Evolutionary conservation across 495 filamentous ascomycete species (phyloP).

Genomic region (Aspergillus ellipticus): DNA sequence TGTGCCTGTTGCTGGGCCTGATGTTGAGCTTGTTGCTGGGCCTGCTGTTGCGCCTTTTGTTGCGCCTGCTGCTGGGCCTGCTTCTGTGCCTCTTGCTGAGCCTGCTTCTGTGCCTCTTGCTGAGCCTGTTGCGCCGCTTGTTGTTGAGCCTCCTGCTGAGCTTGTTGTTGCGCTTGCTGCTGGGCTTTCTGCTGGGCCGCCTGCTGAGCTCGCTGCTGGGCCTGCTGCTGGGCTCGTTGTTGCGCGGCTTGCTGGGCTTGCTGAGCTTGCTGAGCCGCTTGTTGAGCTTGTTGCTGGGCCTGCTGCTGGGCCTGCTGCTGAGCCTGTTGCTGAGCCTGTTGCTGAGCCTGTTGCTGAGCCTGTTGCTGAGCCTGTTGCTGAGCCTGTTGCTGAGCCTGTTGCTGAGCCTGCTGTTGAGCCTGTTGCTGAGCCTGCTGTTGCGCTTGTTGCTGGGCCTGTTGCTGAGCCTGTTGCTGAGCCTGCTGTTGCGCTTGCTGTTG

Average conservation of each 20-base stretch:
- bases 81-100: not conserved
- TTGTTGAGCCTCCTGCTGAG: not conserved
- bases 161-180: not conserved
- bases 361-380: not conserved
- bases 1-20: conserved; percentile 13
- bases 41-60: conserved; percentile 21
- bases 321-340: not conserved
- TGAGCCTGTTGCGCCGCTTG: not conserved
- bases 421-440: not conserved
- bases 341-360: not conserved
- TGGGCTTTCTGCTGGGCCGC: not conserved
- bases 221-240: not conserved
- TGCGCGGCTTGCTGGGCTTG: not conserved
- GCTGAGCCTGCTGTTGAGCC: not conserved
- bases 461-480: not conserved
- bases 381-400: not conserved
- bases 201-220: not conserved
- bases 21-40: conserved; percentile 26
- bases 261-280: not conserved
- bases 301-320: not conserved
- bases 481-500: conserved; percentile 3
- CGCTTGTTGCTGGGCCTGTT: not conserved
- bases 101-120: not conserved
- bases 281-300: not conserved
- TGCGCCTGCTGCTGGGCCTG: not conserved